Percentiles rank a stretch among this genome's conserved stretches.
phyloP scores from a whole-genome alignment of 768 basidiomycete species.

The Phanerodontia chrysosporium region DNA sequence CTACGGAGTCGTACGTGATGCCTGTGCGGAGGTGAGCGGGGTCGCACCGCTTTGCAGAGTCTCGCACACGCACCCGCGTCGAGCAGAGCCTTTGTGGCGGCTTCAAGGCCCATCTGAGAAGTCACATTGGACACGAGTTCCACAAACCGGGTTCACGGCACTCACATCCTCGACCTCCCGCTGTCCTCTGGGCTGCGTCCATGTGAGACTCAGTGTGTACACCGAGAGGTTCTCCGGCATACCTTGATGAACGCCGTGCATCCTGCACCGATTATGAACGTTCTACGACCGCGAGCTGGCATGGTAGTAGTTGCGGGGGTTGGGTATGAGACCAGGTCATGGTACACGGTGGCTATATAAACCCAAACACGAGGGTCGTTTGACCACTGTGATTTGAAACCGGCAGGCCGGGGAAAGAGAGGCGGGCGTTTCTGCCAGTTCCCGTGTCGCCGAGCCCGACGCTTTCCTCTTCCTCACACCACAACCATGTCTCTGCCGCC shows the following conservation, averaged over 20 bases:
- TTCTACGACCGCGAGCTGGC: conserved; percentile 22
- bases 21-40: conserved; percentile 35
- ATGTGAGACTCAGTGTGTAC: background rate
- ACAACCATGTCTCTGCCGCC: conserved; percentile 44
- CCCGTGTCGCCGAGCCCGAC: no score
- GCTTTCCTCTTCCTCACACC: background rate
- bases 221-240: conserved; percentile 8
- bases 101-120: conserved; percentile 78
- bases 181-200: conserved; percentile 55
- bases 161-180: conserved; percentile 71
- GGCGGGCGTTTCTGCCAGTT: no score
- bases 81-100: conserved; percentile 80
- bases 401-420: no score
- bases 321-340: background rate
- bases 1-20: conserved; percentile 74
- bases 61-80: conserved; percentile 57
- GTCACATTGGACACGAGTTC: background rate
- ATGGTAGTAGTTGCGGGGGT: conserved; percentile 6
- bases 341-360: background rate
- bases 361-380: background rate
- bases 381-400: background rate
- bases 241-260: conserved; percentile 81
- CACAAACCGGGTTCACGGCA: background rate
- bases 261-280: conserved; percentile 70
- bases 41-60: background rate